Percentiles rank a stretch among this genome's conserved stretches.
Conservation (phyloP, 306 rosid species). For the Quercus berberidifolia region DNA sequence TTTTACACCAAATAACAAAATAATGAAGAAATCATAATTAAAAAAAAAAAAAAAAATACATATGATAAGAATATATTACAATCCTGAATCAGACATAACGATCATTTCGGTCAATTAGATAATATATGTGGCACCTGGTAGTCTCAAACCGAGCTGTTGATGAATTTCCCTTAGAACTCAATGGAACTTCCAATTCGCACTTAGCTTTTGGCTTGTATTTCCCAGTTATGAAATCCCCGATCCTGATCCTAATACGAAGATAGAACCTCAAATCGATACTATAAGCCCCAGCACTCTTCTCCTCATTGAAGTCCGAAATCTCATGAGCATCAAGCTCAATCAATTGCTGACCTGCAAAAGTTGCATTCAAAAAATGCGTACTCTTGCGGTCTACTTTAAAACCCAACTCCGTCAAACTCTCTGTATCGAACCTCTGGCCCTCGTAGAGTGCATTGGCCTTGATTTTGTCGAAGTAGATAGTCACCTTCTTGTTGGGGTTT, state of each 20-base stretch:
- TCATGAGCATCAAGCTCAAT: conserved; percentile 2
- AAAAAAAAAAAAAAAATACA: too few species aligned
- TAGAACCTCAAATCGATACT: conserved; percentile 42
- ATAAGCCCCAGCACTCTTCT: conserved; percentile 24
- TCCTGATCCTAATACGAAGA: conserved; percentile 39
- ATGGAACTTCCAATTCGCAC: conserved; percentile 54
- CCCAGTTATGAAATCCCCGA: conserved; percentile 25
- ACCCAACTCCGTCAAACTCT: too few species aligned
- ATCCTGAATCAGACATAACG: too few species aligned
- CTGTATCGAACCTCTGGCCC: too few species aligned
- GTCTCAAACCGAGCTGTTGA: conserved; percentile 18
- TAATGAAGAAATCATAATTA: too few species aligned
- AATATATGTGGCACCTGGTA: conserved; percentile 30
- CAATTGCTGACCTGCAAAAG: conserved; percentile 35
- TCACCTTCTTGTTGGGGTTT: too few species aligned
- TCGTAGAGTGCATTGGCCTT: too few species aligned
- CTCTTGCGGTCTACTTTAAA: conserved; percentile 14
- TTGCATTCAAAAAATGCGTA: conserved; percentile 24
- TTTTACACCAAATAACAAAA: too few species aligned
- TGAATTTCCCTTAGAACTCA: conserved; percentile 24
- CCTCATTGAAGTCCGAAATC: conserved; percentile 17
- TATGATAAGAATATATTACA: too few species aligned
- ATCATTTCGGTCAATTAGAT: too few species aligned
- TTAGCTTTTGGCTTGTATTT: conserved; percentile 31
- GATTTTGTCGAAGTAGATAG: too few species aligned